Base-by-base conservation (phyloP, 2,329 filamentous ascomycete genomes). In the Scopulariopsis brevicaulis region DNA sequence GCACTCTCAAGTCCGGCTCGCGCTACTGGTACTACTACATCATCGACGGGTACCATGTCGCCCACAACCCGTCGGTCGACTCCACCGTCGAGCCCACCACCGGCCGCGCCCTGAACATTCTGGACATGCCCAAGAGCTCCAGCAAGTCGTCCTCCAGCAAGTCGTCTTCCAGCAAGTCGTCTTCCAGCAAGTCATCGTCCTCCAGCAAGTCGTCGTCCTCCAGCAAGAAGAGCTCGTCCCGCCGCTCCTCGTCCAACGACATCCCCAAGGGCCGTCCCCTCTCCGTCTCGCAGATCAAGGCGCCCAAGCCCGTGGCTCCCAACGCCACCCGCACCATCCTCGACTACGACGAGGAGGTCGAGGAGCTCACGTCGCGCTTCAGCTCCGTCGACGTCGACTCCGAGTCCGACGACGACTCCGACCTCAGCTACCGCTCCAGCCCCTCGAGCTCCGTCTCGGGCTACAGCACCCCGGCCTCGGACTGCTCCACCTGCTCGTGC, bases 1-100 rank as follows among this genome's bases (percentile, higher is more conserved):
- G 84, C 62, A 93, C 90, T 60, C 83, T 97, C 67, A 86, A 93
- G 79, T 80, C 90, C 67, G 91, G 93, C 71, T 85, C 90, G 72
- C 87, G 93, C 71, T 97, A 97, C 85, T 99, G 94, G 94, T 99
- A 97, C 86, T 99, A 99, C 85, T 99, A 96, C 82, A 96, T 97
- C 85, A 94, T 97, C 74, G 94, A 99, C 73, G 94, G 94, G 66
- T 96, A 96, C 84, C 92, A 96, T 74, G 87, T 96, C 72, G 92
- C 92, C 62, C 93, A 97, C 82, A 94, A 97, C 77, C 92, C 93
- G 65, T 89, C 89, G 72, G 86, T 91, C 72, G 80, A 88, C 68
- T 93, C 87, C 70, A 95, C 89, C 70, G 87, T 89, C 65, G 94
- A 99, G 81, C 92, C 93, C 71, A 97, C 92, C 73, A 97, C 94